These are phyloP conservation scores for Rostrohypoxylon terebratum DNA, from an alignment of 495 filamentous ascomycete genomes.

Conservation along the genomic window DNA sequence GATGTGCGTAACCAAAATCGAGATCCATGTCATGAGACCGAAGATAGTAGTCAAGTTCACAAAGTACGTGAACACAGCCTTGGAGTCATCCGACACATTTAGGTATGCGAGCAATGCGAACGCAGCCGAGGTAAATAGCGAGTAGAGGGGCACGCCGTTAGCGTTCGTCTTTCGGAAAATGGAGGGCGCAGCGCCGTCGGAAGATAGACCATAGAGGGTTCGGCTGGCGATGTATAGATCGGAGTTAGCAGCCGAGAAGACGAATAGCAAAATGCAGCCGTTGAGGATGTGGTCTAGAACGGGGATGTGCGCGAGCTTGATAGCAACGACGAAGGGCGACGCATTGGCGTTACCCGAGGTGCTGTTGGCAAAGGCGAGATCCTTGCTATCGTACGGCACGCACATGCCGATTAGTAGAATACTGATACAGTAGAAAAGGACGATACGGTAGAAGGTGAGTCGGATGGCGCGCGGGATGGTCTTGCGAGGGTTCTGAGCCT, in stretches of 20 bases:
- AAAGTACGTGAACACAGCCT: conserved; percentile 83
- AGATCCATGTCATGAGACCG: conserved; percentile 85
- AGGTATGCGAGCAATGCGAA: conserved; percentile 83
- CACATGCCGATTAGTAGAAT: conserved; percentile 79
- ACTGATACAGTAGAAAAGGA: conserved; percentile 78
- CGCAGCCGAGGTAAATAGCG: conserved; percentile 69
- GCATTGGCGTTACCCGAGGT: conserved; percentile 66
- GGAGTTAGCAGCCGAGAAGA: conserved; percentile 82
- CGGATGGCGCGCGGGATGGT: conserved; percentile 77
- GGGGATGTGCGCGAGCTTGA: conserved; percentile 70
- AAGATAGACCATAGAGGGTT: conserved; percentile 81
- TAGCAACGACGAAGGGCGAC: conserved; percentile 75
- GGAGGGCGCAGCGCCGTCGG: conserved; percentile 78
- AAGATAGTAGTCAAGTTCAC: conserved; percentile 86
- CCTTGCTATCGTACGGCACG: conserved; percentile 67
- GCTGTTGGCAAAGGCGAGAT: conserved; percentile 67
- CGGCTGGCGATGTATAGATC: conserved; percentile 86
- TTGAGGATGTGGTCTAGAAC: conserved; percentile 80
- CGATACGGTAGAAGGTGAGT: conserved; percentile 78
- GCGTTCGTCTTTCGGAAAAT: conserved; percentile 77
- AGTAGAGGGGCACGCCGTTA: conserved; percentile 79
- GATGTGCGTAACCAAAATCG: conserved; percentile 84
- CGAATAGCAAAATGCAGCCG: conserved; percentile 81
- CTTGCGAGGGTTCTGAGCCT: conserved; percentile 82
- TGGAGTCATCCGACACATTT: conserved; percentile 76